Base-by-base conservation (phyloP, 352 stramenopile species). In the Phytopythium delawarense region DNA sequence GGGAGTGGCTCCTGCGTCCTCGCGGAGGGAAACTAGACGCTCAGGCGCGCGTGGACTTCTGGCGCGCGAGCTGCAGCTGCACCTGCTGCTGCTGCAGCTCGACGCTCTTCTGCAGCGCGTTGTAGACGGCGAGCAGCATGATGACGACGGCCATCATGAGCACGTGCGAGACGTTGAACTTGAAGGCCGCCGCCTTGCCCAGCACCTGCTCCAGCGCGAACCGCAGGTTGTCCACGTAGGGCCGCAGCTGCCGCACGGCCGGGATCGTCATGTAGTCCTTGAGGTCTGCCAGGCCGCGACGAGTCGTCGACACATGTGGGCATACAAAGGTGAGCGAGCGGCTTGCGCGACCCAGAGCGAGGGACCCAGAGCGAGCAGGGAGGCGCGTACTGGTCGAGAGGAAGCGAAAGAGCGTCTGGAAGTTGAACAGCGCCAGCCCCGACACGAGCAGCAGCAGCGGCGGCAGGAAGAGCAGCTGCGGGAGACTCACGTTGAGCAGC, bases 161-260 rank as follows among this genome's bases (percentile, higher is more conserved):
- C 67, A 92, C 83, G 69, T 92, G 85, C 59, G 81, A 81, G 7
- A 94, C 65, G 37, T 79, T 92, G 68, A 92, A 92, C 70, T 92
- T 92, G 66, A 94, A 76, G 52, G 78, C 61, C 51, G 83, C 79
- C 28, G 83, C 83, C 61, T 91, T 92, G 75, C 85, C 79, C 30
- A 94, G 67, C 45, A 92, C 75, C 49, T 86, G 70, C 70, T 92
- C 84, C 39, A 94, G 76, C 56, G 71, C 80, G 55, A 87, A 74
- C 52, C 78, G 78, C 53, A 93, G 59, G 50, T 91, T 88, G 67
- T 84, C 68, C 16, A 89, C 72, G 50, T 88, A 91, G 48, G 79
- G 79, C 40, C 71, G 72, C 55, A 91, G 65, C 28, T 58, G 60
- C 64, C 84, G 72, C 57, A 89, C 79, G 42, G 78, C 73, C 5